phyloP scores from a whole-genome alignment of 139 green algal genomes.

The Asterochloris erici region DNA sequence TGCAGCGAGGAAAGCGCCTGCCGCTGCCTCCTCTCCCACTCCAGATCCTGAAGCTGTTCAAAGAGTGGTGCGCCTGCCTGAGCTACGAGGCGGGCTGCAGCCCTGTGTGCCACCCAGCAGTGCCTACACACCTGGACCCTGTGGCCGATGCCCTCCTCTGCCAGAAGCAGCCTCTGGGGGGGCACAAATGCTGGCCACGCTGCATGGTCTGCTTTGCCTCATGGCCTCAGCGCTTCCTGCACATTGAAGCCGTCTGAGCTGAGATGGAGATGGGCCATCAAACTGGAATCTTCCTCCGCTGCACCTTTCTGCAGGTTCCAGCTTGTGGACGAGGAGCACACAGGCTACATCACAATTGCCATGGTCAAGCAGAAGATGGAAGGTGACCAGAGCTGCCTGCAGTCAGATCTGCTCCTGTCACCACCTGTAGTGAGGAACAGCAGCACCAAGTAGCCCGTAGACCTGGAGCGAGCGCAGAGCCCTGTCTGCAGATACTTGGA shows the following conservation, averaged over 20 bases:
- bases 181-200: background rate
- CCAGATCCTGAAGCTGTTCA: slow-evolving; percentile 3
- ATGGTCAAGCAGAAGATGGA: background rate
- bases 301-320: background rate
- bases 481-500: too few species aligned
- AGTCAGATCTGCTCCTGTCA: too few species aligned
- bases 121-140: background rate
- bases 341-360: background rate
- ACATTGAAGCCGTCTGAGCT: background rate
- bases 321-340: background rate
- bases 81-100: background rate
- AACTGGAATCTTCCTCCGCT: background rate
- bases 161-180: background rate
- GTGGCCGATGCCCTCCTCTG: background rate
- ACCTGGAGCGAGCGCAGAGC: too few species aligned
- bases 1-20: background rate
- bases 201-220: background rate
- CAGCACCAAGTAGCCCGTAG: too few species aligned
- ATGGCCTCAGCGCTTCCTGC: background rate
- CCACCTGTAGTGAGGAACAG: too few species aligned
- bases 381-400: too few species aligned
- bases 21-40: background rate
- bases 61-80: slow-evolving; percentile 1
- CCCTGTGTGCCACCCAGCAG: background rate
- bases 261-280: background rate